phyloP scores from a whole-genome alignment of 345 rosid genomes.

The Lumnitzera littorea region DNA sequence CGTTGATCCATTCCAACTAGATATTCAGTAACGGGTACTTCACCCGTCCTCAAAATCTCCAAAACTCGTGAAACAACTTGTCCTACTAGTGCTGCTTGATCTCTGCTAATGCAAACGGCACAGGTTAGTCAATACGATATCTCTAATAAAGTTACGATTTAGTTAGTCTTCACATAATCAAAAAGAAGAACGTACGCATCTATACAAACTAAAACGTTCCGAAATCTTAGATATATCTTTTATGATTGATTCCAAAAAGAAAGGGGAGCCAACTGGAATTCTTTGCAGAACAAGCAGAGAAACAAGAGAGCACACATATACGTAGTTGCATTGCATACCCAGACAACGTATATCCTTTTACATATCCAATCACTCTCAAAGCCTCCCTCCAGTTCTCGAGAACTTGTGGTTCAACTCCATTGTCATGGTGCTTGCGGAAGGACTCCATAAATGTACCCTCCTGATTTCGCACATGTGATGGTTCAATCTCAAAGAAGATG shows the following conservation, averaged over 20 bases:
- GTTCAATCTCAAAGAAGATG: background rate
- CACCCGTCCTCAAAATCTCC: background rate
- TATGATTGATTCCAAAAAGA: too few relatives aligned
- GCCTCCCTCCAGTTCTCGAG: background rate
- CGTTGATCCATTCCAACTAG: conserved; percentile 11
- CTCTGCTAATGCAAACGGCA: background rate
- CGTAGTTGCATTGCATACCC: too few relatives aligned
- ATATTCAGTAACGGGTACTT: background rate
- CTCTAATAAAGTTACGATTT: too few relatives aligned
- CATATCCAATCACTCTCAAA: background rate
- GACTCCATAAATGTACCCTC: background rate
- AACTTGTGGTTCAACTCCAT: accelerated
- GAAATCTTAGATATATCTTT: too few relatives aligned
- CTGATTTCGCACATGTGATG: background rate
- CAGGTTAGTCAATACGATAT: too few relatives aligned
- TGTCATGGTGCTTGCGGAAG: background rate
- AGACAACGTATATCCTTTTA: background rate
- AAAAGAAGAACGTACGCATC: too few relatives aligned
- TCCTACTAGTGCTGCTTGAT: background rate
- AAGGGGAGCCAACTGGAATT: background rate
- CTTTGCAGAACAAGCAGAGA: too few relatives aligned
- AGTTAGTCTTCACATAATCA: too few relatives aligned
- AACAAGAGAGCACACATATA: too few relatives aligned
- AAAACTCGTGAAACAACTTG: background rate
- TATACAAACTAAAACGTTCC: too few relatives aligned